Evolutionary conservation across 305 asterid species (phyloP).

Genomic region (Solanum hybrid): DNA sequence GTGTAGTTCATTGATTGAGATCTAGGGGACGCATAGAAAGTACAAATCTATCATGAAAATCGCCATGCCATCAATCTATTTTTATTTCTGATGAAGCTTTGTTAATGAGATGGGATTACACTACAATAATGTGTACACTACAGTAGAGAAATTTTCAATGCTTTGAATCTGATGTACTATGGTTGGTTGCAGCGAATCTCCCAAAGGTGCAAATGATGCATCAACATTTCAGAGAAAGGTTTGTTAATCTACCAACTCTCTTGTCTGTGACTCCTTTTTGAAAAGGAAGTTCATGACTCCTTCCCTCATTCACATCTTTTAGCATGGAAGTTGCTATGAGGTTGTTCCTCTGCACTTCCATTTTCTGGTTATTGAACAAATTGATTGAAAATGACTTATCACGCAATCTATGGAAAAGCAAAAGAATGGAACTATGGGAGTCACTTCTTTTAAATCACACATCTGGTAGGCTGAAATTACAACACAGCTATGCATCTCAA

Average conservation of each 20-base stretch:
- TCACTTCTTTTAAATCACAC: background rate
- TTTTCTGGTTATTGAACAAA: background rate
- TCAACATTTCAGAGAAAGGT: constrained; percentile 99
- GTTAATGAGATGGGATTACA: background rate
- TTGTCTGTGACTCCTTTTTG: background rate
- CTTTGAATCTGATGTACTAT: background rate
- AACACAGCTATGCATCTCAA: background rate
- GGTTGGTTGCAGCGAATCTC: constrained; percentile 75
- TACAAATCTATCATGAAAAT: background rate
- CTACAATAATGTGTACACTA: background rate
- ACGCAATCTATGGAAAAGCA: background rate
- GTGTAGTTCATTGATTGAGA: background rate
- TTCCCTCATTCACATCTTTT: background rate
- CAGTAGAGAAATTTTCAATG: background rate
- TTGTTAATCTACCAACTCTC: constrained; percentile 10
- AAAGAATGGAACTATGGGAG: background rate
- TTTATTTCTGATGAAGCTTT: background rate
- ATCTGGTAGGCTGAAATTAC: background rate
- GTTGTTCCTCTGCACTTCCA: background rate
- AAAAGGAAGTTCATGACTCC: background rate
- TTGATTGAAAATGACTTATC: background rate
- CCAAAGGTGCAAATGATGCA: constrained; percentile 97
- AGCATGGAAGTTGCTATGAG: background rate
- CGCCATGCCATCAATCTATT: background rate
- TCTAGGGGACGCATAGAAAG: background rate